Percentiles rank a stretch among this genome's conserved stretches.
Conservation (phyloP, 208 protist species). For the Herpetomonas samuelpessoai region DNA sequence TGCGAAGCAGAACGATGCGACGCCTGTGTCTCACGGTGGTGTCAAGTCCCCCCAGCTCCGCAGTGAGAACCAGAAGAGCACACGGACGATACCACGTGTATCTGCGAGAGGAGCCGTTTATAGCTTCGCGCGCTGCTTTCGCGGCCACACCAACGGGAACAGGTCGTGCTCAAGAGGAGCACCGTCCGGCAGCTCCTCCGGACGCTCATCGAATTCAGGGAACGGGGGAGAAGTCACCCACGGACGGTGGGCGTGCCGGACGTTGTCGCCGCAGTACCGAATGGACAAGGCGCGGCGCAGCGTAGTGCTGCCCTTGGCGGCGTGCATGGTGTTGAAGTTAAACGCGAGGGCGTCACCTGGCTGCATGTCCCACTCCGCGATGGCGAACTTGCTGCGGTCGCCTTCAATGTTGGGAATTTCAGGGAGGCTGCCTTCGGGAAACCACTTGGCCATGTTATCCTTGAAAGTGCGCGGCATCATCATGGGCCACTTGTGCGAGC, state of each 20-base stretch:
- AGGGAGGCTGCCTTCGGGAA: constrained; percentile 29
- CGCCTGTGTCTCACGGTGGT: no score
- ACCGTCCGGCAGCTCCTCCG: constrained; percentile 12
- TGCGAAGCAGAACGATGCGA: no score
- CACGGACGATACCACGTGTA: no score
- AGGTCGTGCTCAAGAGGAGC: constrained; percentile 16
- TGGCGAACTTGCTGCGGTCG: constrained; percentile 20
- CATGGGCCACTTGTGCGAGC: constrained; percentile 39
- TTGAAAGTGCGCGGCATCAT: constrained; percentile 47
- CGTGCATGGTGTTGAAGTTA: constrained; percentile 42
- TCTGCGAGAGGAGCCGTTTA: no score
- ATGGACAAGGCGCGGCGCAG: constrained; percentile 38
- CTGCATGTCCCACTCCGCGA: constrained; percentile 25
- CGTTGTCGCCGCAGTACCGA: constrained; percentile 36
- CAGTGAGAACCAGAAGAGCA: no score
- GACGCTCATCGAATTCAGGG: constrained; percentile 29
- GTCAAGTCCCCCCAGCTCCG: no score
- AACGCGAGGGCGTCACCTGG: constrained; percentile 34
- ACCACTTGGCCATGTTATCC: constrained; percentile 45
- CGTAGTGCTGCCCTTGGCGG: constrained; percentile 23
- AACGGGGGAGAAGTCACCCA: constrained; percentile 38
- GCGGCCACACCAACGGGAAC: constrained; percentile 24
- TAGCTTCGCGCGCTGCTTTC: no score
- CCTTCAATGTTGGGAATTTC: constrained; percentile 38
- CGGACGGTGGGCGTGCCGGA: constrained; percentile 25